Base-by-base conservation (phyloP, 768 basidiomycete species). In the Pisolithus albus region DNA sequence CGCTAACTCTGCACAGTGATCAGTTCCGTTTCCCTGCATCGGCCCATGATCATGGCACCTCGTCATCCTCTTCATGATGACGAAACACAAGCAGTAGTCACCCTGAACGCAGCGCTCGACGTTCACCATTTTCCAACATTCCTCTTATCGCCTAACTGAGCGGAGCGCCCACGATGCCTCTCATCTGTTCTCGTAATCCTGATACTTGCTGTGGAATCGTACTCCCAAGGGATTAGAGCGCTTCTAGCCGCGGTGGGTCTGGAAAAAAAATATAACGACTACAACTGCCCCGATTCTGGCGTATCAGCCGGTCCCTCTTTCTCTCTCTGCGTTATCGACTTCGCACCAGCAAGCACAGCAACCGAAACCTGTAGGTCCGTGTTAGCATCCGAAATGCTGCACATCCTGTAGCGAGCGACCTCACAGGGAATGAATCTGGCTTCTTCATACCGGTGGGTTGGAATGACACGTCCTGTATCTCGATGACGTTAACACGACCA, bases 401-500 rank as follows among this genome's bases (percentile, higher is more conserved):
- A 34, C 34, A 45, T 26, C 43, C 28, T 45, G 28, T 30, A 24
- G 43, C 43, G 24, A 45, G 24, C 43, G 10, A 44, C 23, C 6
- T 23, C 28, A 28, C 23, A 45, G 37, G 26, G 47, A 49, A 61
- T 54, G 37, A n/a, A 28, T 7, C 44, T 50, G 39, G 50, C 23
- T 41, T 54, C 59, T 55, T 55, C 43, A 54, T 52, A 51, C 19
- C 48, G 50, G 50, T 45, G 26, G 52, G 21, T 41, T 46, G 52
- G 51, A 34, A 34, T 34, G 34, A 34, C 34, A 34, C 34, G 34
- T 36, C 42, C 32, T 36, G 36, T 62, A 66, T 66, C 64, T 21
- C 59, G 54, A 55, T 64, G 67, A 68, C 65, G 67, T 67, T 56
- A 68, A 53, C 36, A 48, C 54, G 45, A 39, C 49, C 56, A 67